Percentiles rank a stretch among this genome's conserved stretches.
Conservation (phyloP, 1,284 basidiomycete species). For the Heliocybe sulcata region DNA sequence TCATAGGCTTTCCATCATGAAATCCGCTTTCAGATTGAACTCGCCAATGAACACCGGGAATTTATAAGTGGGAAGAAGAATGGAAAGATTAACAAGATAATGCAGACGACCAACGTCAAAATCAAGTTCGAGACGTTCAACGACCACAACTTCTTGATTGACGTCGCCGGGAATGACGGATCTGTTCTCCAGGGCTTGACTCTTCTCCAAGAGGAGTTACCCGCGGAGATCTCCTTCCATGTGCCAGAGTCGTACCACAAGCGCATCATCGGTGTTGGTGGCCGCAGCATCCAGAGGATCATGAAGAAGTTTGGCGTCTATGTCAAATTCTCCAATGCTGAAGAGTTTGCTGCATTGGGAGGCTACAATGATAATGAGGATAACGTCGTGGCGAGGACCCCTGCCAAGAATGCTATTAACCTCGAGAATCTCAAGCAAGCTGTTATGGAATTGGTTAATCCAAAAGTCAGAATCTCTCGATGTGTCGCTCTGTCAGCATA, state of each 20-base stretch:
- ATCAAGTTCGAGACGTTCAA: constrained; percentile 99
- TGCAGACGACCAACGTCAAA: constrained; percentile 93
- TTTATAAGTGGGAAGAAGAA: constrained; percentile 99
- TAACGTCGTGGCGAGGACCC: constrained; percentile 95
- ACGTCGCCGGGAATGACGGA: constrained; percentile 78
- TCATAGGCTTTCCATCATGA: constrained; percentile 87
- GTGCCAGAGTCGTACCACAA: constrained; percentile 99
- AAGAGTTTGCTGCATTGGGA: constrained; percentile 92
- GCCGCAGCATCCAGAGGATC: constrained; percentile 97
- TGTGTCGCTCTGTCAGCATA: constrained; percentile 4
- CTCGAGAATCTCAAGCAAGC: constrained; percentile 93
- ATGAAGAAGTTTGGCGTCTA: constrained; percentile 99
- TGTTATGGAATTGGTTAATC: constrained; percentile 96
- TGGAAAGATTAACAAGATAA: constrained; percentile 98
- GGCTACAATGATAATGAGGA: constrained; percentile 98
- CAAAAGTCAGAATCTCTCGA: constrained; percentile 58
- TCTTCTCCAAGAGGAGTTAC: constrained; percentile 92
- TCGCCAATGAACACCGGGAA: constrained; percentile 96
- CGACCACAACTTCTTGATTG: constrained; percentile 98
- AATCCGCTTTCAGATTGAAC: constrained; percentile 97
- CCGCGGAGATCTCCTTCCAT: constrained; percentile 99
- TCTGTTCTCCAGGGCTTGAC: constrained; percentile 86
- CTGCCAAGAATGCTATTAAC: constrained; percentile 95
- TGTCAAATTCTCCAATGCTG: constrained; percentile 98
- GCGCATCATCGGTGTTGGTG: constrained; percentile 97